Conservation (phyloP, 1,139 yeast species). For the Candida neerlandica region DNA sequence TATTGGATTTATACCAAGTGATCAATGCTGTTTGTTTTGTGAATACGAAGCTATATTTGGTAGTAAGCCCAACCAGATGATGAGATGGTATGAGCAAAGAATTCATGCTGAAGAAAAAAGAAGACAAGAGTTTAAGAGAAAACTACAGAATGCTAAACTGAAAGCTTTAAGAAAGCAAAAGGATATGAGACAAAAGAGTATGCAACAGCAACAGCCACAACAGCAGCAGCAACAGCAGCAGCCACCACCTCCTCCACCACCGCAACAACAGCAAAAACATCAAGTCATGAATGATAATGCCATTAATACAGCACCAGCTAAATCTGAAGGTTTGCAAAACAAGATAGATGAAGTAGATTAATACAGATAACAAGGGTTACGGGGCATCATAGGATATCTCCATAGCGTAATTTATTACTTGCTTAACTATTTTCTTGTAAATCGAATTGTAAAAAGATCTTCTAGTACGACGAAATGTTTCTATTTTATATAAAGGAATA, state of each 20-base stretch:
- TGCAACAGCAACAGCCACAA: conserved; percentile 13
- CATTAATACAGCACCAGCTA: neutral
- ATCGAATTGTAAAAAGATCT: no score
- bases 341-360: conserved; percentile 7
- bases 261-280: conserved; percentile 7
- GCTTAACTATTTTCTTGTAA: neutral
- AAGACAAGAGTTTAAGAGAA: conserved; percentile 36
- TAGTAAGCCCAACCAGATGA: conserved; percentile 21
- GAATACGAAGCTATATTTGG: conserved; percentile 53
- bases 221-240: conserved; percentile 8
- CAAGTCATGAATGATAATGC: neutral
- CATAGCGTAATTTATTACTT: neutral
- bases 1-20: conserved; percentile 17
- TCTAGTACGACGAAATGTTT: no score
- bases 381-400: neutral
- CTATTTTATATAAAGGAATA: neutral
- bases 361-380: neutral
- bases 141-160: conserved; percentile 41
- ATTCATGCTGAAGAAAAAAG: conserved; percentile 36
- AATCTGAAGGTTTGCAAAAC: neutral
- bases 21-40: conserved; percentile 54
- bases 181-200: conserved; percentile 28
- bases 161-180: conserved; percentile 35
- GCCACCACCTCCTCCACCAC: no score
- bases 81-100: conserved; percentile 31